Evolutionary conservation across 768 basidiomycete species (phyloP).

Genomic region (Boletus speciosus): DNA sequence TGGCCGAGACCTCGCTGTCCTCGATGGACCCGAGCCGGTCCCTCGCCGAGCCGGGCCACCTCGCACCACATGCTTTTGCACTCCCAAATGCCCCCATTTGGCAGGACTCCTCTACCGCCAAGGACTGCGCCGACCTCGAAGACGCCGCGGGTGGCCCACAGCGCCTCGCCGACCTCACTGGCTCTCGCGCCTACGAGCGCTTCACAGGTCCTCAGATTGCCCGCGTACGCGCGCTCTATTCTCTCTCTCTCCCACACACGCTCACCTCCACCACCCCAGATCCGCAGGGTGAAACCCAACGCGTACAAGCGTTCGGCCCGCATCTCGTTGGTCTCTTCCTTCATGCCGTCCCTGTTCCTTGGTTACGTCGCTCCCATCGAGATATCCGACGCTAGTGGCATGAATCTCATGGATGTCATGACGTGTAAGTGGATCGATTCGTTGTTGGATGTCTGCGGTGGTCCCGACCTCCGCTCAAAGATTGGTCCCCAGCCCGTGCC

Average conservation of each 20-base stretch:
- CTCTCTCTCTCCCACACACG: no score
- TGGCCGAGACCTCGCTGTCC: neutral
- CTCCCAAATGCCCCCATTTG: constrained; percentile 2
- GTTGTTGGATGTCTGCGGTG: neutral
- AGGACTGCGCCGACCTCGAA: neutral
- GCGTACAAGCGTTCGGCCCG: neutral
- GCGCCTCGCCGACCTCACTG: neutral
- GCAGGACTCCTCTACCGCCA: constrained; percentile 3
- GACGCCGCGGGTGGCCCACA: neutral
- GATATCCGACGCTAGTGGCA: constrained; percentile 4
- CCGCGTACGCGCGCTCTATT: neutral
- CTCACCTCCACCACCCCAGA: neutral
- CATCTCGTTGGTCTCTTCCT: constrained; percentile 6
- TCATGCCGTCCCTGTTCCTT: constrained; percentile 3
- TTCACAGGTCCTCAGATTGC: constrained; percentile 9
- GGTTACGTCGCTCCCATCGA: constrained; percentile 9
- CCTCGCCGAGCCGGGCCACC: neutral
- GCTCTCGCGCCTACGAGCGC: constrained; percentile 6
- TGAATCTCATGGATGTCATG: constrained; percentile 9
- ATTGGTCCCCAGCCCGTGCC: constrained; percentile 3
- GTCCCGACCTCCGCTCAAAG: constrained; percentile 2
- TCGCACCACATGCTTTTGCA: neutral
- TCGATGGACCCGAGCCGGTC: neutral
- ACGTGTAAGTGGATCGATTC: neutral
- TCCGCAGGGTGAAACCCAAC: neutral